These are phyloP conservation scores for Aspergillus viridinutans DNA, from an alignment of 2,329 filamentous ascomycete species.

Conservation along the genomic window DNA sequence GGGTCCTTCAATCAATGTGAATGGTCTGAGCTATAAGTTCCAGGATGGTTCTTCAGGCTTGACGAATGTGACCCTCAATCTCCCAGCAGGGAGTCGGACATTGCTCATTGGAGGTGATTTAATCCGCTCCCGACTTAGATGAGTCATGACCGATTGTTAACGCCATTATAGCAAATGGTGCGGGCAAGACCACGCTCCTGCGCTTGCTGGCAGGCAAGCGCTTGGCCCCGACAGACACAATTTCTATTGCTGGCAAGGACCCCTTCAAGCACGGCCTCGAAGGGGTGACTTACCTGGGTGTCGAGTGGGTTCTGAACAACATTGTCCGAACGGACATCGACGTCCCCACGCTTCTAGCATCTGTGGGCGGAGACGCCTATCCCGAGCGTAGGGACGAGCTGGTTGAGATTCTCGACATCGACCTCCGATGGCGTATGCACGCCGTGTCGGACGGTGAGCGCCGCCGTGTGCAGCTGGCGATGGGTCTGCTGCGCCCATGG, in stretches of 20 bases:
- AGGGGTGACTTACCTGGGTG: constrained; percentile 92
- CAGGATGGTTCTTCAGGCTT: constrained; percentile 80
- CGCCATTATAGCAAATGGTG: constrained; percentile 68
- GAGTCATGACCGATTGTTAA: constrained; percentile 8
- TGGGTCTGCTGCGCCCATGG: constrained; percentile 92
- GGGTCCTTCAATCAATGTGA: constrained; percentile 63
- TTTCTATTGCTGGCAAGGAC: constrained; percentile 77
- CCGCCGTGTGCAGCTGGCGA: constrained; percentile 86
- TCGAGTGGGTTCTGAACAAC: constrained; percentile 97
- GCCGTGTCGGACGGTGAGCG: constrained; percentile 91
- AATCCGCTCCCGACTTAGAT: background rate
- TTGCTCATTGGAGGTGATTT: constrained; percentile 77
- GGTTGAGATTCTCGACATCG: constrained; percentile 83
- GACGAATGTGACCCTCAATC: constrained; percentile 64
- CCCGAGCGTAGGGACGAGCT: constrained; percentile 80
- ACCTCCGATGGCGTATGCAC: constrained; percentile 90
- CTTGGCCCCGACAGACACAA: constrained; percentile 71
- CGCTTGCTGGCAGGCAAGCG: constrained; percentile 93
- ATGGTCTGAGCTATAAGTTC: constrained; percentile 80
- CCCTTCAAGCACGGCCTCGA: constrained; percentile 87
- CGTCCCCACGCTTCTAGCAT: constrained; percentile 76
- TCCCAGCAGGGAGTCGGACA: constrained; percentile 80
- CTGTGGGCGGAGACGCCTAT: constrained; percentile 82
- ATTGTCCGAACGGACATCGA: constrained; percentile 95
- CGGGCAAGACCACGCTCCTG: constrained; percentile 93